A percentile compares a stretch with the other conserved stretches of the same genome.
These are phyloP conservation scores for Sistotremastrum suecicum DNA, from an alignment of 768 basidiomycete genomes.

Conservation along the genomic window DNA sequence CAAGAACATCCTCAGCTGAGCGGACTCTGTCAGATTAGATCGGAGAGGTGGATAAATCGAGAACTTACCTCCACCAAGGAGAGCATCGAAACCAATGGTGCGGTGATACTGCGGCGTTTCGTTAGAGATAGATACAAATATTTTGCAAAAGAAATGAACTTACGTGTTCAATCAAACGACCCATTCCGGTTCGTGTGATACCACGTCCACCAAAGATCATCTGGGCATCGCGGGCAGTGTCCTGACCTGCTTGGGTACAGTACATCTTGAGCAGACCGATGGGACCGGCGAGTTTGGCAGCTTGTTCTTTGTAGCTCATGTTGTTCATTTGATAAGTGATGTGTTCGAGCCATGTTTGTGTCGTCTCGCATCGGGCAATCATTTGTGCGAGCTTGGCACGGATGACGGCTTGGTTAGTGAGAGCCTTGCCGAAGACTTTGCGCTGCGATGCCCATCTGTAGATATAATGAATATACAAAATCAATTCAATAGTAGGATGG, in stretches of 20 bases:
- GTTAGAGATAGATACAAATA: not conserved
- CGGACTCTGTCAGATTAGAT: too few species aligned
- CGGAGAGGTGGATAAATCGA: too few species aligned
- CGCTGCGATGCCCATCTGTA: constrained; percentile 74
- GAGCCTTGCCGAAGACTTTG: constrained; percentile 82
- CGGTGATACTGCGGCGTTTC: constrained; percentile 49
- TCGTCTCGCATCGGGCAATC: constrained; percentile 73
- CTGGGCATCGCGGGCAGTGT: constrained; percentile 72
- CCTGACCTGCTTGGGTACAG: constrained; percentile 59
- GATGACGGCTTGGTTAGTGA: constrained; percentile 71
- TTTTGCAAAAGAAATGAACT: not conserved
- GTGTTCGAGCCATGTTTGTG: constrained; percentile 78
- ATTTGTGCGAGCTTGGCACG: constrained; percentile 78
- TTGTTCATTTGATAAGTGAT: constrained; percentile 80
- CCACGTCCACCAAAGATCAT: constrained; percentile 82
- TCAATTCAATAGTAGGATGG: not conserved
- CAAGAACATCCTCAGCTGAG: constrained; percentile 58
- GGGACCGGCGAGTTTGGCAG: constrained; percentile 60
- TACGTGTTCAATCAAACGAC: constrained; percentile 51
- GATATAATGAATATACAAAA: not conserved
- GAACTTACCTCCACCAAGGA: constrained; percentile 25
- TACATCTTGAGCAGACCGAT: constrained; percentile 75
- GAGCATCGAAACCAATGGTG: constrained; percentile 73
- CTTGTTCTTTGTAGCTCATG: constrained; percentile 72
- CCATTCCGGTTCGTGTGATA: constrained; percentile 74